Conservation (phyloP, 176 grass and related monocot genomes). For the Musa beccarii region DNA sequence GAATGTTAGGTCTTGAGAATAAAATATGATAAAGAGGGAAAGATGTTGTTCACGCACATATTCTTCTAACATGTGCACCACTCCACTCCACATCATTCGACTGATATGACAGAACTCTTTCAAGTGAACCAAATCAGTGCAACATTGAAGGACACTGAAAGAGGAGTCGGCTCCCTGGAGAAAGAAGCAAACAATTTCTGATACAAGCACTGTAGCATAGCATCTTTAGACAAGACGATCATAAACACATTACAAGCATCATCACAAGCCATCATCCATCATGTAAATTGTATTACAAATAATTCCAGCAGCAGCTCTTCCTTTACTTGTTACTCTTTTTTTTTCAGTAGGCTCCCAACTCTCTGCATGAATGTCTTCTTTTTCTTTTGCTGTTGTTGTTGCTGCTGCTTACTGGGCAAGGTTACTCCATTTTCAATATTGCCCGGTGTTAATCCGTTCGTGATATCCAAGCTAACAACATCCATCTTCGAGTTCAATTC, state of each 20-base stretch:
- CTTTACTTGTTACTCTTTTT: conserved; percentile 48
- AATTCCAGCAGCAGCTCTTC: neutral
- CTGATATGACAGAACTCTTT: neutral
- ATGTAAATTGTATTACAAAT: too few relatives aligned
- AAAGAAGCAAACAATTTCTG: neutral
- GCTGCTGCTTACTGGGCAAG: conserved; percentile 38
- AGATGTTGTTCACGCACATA: neutral
- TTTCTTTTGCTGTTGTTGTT: conserved; percentile 50
- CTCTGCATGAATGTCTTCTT: conserved; percentile 80
- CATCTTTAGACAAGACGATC: neutral
- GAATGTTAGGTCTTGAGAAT: neutral
- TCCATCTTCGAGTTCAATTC: conserved; percentile 39
- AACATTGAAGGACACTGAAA: neutral
- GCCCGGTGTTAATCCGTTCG: conserved; percentile 29
- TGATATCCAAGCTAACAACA: conserved; percentile 32
- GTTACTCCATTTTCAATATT: conserved; percentile 20
- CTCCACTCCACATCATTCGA: too few relatives aligned
- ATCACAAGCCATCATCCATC: too few relatives aligned
- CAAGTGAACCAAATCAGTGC: neutral
- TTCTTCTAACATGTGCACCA: neutral
- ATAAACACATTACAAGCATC: neutral
- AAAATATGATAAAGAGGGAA: neutral
- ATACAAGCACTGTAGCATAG: neutral
- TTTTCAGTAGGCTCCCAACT: conserved; percentile 80
- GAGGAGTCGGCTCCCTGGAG: neutral